These are phyloP conservation scores for Crucibulum parvulum DNA, from an alignment of 1,284 basidiomycete species.

Conservation along the genomic window DNA sequence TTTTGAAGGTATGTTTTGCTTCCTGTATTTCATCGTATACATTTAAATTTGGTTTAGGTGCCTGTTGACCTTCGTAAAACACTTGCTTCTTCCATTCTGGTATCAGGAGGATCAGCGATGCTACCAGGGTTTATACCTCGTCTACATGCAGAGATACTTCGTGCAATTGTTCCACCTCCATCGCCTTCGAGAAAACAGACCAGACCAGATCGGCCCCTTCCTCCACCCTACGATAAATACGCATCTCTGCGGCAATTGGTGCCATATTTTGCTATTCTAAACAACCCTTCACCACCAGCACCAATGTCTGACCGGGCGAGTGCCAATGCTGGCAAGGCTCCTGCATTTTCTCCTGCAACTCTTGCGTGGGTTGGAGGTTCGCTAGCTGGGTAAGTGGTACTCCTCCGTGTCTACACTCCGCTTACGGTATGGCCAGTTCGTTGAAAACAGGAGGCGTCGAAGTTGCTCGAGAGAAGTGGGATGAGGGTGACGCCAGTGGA, in stretches of 20 bases:
- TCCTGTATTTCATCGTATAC: not conserved
- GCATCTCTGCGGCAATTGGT: constrained; percentile 72
- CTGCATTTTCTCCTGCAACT: constrained; percentile 81
- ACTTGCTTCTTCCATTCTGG: constrained; percentile 82
- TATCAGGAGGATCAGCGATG: constrained; percentile 91
- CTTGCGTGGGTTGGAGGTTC: constrained; percentile 95
- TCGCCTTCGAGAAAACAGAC: constrained; percentile 37
- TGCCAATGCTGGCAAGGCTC: constrained; percentile 79
- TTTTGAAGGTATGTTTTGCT: constrained; percentile 70
- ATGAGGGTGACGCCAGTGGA: constrained; percentile 64
- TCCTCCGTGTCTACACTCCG: constrained; percentile 1
- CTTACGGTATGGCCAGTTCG: constrained; percentile 38
- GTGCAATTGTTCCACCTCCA: constrained; percentile 57
- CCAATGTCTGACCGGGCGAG: constrained; percentile 50
- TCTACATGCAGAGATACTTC: constrained; percentile 77
- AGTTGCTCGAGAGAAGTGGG: constrained; percentile 84
- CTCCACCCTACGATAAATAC: constrained; percentile 74
- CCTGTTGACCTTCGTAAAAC: constrained; percentile 89
- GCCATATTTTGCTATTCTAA: constrained; percentile 80
- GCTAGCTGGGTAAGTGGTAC: constrained; percentile 77
- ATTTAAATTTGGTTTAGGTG: constrained; percentile 53
- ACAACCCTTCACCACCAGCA: constrained; percentile 73
- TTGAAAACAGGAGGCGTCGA: constrained; percentile 88
- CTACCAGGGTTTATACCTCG: constrained; percentile 92
- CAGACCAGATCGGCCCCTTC: constrained; percentile 46